Conservation (phyloP, 2,329 filamentous ascomycete genomes). For the Ophidiomyces ophidiicola region DNA sequence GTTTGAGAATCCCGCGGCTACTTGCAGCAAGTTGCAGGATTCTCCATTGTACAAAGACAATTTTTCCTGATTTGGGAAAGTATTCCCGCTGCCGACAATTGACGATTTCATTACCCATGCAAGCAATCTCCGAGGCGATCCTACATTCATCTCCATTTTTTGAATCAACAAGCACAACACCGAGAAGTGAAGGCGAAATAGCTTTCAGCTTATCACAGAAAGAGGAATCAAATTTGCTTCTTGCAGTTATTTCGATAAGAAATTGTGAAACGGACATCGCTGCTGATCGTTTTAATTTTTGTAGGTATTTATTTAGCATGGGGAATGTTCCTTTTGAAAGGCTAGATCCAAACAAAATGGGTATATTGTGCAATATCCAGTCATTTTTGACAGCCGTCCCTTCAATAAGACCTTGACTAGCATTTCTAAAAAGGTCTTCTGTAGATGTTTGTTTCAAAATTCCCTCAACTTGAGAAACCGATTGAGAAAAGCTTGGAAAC, state of each 20-base stretch:
- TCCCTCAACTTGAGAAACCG: no score
- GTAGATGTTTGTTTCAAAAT: no score
- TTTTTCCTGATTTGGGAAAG: constrained; percentile 17
- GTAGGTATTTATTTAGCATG: background rate
- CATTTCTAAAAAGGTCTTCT: no score
- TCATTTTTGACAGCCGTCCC: background rate
- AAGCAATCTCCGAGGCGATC: constrained; percentile 13
- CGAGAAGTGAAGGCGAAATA: constrained; percentile 12
- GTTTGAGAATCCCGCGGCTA: background rate
- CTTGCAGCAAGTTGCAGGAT: constrained; percentile 5
- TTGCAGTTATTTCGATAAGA: background rate
- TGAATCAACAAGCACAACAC: constrained; percentile 22
- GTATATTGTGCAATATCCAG: background rate
- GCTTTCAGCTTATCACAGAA: no score
- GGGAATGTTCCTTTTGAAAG: constrained; percentile 1
- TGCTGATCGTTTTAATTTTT: background rate
- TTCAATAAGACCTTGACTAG: background rate
- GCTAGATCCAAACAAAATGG: background rate
- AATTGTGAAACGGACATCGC: background rate
- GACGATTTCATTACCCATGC: constrained; percentile 19
- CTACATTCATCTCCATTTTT: constrained; percentile 1
- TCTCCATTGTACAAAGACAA: constrained; percentile 26
- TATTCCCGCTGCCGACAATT: constrained; percentile 16
- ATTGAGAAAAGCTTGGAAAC: no score
- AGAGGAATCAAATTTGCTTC: no score